Evolutionary conservation across 2,329 filamentous ascomycete species (phyloP).

Genomic region (Pseudogymnoascus sp.): DNA sequence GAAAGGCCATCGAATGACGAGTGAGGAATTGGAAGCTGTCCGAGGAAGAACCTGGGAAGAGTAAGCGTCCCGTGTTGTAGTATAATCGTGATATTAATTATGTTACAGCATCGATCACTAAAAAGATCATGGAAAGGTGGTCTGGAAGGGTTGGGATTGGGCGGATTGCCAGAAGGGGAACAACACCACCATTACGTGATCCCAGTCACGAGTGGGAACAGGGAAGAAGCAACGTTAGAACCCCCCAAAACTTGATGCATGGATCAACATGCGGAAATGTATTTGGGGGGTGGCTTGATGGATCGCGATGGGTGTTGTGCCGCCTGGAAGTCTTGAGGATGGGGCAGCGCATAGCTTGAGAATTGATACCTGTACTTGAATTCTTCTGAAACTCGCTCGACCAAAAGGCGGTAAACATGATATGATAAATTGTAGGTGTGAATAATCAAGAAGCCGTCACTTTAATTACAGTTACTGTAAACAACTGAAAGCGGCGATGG

Average conservation of each 20-base stretch:
- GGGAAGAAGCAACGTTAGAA: conserved; percentile 5
- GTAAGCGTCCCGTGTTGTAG: conserved; percentile 37
- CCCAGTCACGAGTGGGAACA: conserved; percentile 7
- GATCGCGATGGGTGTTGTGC: not conserved
- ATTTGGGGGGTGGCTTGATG: not conserved
- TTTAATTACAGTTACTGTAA: not conserved
- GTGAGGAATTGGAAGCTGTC: conserved; percentile 77
- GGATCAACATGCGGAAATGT: not conserved
- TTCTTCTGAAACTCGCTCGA: not conserved
- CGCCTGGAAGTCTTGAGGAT: not conserved
- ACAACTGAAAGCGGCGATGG: conserved; percentile 2
- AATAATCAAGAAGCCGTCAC: not conserved
- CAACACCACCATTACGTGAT: conserved; percentile 8
- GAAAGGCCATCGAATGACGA: conserved; percentile 80
- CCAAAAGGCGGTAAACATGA: not conserved
- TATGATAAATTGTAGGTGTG: not conserved
- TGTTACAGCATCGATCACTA: conserved; percentile 28
- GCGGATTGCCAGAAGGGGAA: conserved; percentile 8
- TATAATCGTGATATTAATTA: conserved; percentile 18
- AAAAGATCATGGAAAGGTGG: conserved; percentile 15
- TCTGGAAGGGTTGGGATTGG: not conserved
- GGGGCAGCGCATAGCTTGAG: not conserved
- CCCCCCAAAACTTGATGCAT: not conserved
- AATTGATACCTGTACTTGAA: conserved; percentile 2
- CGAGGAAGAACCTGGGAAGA: conserved; percentile 90